phyloP scores from a whole-genome alignment of 1,284 basidiomycete genomes.

The Takashimella tepidaria region DNA sequence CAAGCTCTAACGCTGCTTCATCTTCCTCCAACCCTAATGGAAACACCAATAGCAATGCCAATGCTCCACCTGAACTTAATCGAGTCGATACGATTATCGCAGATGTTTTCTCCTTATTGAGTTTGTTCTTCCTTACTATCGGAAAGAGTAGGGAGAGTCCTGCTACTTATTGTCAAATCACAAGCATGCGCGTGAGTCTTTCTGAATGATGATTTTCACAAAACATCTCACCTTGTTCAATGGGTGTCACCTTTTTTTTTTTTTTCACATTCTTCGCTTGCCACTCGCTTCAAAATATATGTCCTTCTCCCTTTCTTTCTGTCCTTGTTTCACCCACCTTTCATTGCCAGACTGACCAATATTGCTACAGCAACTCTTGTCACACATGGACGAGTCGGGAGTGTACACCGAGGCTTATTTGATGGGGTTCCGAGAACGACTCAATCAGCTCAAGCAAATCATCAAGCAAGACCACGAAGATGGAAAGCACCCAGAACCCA shows the following conservation, averaged over 20 bases:
- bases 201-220: constrained; percentile 12
- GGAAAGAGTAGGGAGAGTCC: constrained; percentile 89
- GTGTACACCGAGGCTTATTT: constrained; percentile 88
- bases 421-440: constrained; percentile 71
- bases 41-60: background rate
- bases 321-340: no score
- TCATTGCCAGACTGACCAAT: no score
- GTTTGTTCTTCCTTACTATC: constrained; percentile 88
- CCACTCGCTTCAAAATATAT: no score
- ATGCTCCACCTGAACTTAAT: constrained; percentile 64
- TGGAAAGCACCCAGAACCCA: constrained; percentile 75
- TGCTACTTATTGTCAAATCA: constrained; percentile 88
- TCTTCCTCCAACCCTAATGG: constrained; percentile 11
- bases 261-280: no score
- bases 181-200: constrained; percentile 79
- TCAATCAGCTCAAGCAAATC: constrained; percentile 73
- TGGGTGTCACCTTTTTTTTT: no score
- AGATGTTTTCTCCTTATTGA: constrained; percentile 86
- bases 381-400: constrained; percentile 88
- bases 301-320: no score
- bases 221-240: no score
- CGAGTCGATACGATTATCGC: constrained; percentile 85
- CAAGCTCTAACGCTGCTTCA: constrained; percentile 14
- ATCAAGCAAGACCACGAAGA: constrained; percentile 74
- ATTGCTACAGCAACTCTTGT: constrained; percentile 88